Percentiles rank a stretch among this genome's conserved stretches.
phyloP scores from a whole-genome alignment of 169 alveolate species.

The Cryptosporidium parvum region DNA sequence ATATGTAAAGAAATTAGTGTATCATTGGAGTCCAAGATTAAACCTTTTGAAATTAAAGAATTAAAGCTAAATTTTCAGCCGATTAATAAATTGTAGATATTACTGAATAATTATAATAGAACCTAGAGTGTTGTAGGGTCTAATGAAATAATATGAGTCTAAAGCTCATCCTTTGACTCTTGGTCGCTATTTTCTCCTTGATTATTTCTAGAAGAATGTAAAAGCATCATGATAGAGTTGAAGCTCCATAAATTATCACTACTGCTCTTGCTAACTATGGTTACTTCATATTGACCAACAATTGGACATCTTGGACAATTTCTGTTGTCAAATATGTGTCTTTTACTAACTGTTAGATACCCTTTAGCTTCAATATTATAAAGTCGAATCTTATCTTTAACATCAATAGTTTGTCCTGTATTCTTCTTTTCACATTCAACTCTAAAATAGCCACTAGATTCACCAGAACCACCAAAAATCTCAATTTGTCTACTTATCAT shows the following conservation, averaged over 20 bases:
- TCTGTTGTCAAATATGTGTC: constrained; percentile 42
- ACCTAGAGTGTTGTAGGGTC: background rate
- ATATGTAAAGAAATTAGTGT: constrained; percentile 35
- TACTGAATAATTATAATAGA: background rate
- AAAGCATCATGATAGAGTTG: constrained; percentile 23
- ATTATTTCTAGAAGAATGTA: background rate
- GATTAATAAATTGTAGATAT: background rate
- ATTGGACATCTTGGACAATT: constrained; percentile 76
- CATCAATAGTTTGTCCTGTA: constrained; percentile 22
- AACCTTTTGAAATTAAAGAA: constrained; percentile 9
- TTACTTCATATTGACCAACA: constrained; percentile 65
- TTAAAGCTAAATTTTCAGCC: constrained; percentile 26
- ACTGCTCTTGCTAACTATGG: constrained; percentile 10
- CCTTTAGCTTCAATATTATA: constrained; percentile 53
- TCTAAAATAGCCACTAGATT: constrained; percentile 12
- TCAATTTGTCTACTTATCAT: constrained; percentile 61
- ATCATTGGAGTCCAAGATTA: constrained; percentile 25
- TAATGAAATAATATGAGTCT: background rate
- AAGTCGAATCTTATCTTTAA: constrained; percentile 28
- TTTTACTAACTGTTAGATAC: constrained; percentile 44
- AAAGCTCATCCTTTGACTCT: constrained; percentile 21
- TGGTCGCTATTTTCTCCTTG: background rate
- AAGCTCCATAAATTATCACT: constrained; percentile 45
- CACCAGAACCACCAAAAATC: constrained; percentile 37
- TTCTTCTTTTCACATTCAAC: constrained; percentile 48